These are phyloP conservation scores for Gillenia trifoliata DNA, from an alignment of 306 rosid species.

Conservation along the genomic window DNA sequence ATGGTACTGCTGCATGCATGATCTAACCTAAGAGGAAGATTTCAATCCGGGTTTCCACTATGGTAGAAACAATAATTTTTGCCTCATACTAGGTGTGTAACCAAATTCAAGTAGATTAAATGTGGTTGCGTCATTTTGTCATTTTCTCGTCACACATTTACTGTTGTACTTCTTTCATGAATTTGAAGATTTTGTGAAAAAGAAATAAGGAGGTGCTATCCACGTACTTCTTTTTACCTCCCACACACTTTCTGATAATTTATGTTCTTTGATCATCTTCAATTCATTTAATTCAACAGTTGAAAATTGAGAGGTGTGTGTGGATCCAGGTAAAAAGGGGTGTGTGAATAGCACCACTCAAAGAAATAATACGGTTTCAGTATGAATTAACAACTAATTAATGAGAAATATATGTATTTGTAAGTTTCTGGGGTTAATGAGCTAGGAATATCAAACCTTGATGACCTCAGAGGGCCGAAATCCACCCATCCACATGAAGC, in stretches of 20 bases:
- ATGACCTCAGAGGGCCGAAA: slow-evolving; percentile 87
- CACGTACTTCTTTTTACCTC: no score
- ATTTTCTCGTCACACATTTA: slow-evolving; percentile 20
- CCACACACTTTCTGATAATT: no score
- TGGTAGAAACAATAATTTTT: background rate
- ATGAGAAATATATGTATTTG: background rate
- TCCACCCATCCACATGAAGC: slow-evolving; percentile 97
- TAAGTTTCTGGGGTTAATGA: background rate
- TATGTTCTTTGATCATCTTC: no score
- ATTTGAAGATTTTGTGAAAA: background rate
- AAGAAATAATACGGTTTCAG: no score
- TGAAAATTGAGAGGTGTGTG: no score
- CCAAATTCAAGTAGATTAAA: background rate
- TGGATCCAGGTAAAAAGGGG: no score
- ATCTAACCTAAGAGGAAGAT: background rate
- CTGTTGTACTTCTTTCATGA: background rate
- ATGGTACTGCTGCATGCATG: background rate
- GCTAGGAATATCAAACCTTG: slow-evolving; percentile 41
- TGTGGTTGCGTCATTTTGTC: background rate
- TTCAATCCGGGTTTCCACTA: background rate
- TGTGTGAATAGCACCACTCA: no score
- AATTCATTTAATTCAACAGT: no score
- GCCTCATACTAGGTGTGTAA: background rate
- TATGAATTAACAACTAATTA: background rate
- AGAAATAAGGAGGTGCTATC: no score